These are phyloP conservation scores for Curvularia lunata DNA, from an alignment of 2,329 filamentous ascomycete species.

Conservation along the genomic window DNA sequence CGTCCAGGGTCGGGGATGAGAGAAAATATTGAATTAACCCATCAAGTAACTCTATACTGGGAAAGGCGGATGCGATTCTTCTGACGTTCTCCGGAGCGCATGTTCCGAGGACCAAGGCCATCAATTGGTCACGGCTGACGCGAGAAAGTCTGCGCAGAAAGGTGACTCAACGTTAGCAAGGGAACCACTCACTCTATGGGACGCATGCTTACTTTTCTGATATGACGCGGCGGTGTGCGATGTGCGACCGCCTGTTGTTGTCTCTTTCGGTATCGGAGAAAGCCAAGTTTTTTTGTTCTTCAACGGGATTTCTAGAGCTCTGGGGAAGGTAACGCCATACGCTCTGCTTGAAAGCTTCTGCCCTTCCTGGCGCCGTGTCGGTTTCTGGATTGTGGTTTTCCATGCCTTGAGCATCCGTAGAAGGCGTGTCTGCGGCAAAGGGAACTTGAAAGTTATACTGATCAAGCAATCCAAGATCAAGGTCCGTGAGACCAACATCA, in stretches of 20 bases:
- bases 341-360: constrained; percentile 51
- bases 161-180: not conserved
- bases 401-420: constrained; percentile 27
- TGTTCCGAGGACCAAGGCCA: constrained; percentile 68
- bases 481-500: constrained; percentile 54
- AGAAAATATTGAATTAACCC: constrained; percentile 67
- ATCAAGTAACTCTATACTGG: constrained; percentile 66
- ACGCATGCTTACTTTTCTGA: constrained; percentile 40
- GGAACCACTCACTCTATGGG: not conserved
- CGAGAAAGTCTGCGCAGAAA: constrained; percentile 37
- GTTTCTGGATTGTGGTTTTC: constrained; percentile 25
- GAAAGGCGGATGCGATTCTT: constrained; percentile 66
- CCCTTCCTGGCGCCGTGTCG: constrained; percentile 32
- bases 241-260: constrained; percentile 39
- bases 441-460: constrained; percentile 55
- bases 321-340: constrained; percentile 55
- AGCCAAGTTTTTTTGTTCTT: constrained; percentile 49
- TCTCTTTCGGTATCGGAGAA: constrained; percentile 46
- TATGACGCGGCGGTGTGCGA: constrained; percentile 48
- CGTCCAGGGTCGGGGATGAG: constrained; percentile 62
- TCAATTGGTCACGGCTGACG: constrained; percentile 62
- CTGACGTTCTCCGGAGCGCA: constrained; percentile 59
- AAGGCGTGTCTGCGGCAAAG: constrained; percentile 45
- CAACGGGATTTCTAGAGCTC: constrained; percentile 33
- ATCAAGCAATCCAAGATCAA: constrained; percentile 55